Evolutionary conservation across 805 yeast species (phyloP).

Genomic region (Candida verbasci): DNA sequence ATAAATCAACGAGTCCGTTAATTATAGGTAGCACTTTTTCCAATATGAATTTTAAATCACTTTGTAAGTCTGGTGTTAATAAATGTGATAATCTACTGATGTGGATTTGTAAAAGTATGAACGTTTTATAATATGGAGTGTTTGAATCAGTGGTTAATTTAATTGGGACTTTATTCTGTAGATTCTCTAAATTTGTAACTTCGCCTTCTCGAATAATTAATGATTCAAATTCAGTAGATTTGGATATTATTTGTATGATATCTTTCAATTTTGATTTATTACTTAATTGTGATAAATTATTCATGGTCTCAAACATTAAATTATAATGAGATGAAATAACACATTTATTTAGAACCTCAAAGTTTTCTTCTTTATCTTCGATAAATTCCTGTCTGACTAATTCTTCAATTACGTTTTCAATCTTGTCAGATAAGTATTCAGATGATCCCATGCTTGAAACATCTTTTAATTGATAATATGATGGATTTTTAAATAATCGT

Average conservation of each 20-base stretch:
- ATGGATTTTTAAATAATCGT: slow-evolving; percentile 76
- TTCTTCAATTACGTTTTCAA: slow-evolving; percentile 67
- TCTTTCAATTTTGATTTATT: slow-evolving; percentile 55
- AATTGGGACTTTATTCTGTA: slow-evolving; percentile 62
- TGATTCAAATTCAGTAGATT: slow-evolving; percentile 67
- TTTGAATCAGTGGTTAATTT: slow-evolving; percentile 40
- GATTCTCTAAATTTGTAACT: slow-evolving; percentile 36
- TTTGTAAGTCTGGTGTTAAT: slow-evolving; percentile 40
- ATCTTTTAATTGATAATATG: slow-evolving; percentile 78
- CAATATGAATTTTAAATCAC: slow-evolving; percentile 55
- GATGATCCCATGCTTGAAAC: slow-evolving; percentile 66
- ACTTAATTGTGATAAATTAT: slow-evolving; percentile 51
- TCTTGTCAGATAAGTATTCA: slow-evolving; percentile 76
- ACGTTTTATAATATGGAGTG: slow-evolving; percentile 65
- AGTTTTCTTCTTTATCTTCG: slow-evolving; percentile 39
- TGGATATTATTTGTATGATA: slow-evolving; percentile 59
- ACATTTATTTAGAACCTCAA: slow-evolving; percentile 65
- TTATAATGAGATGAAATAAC: slow-evolving; percentile 72
- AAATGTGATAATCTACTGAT: slow-evolving; percentile 63
- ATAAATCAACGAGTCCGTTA: slow-evolving; percentile 66
- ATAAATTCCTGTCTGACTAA: slow-evolving; percentile 57
- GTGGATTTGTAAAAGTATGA: slow-evolving; percentile 76
- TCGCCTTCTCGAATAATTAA: slow-evolving; percentile 61
- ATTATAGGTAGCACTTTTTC: slow-evolving; percentile 47
- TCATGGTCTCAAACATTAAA: slow-evolving; percentile 63